Evolutionary conservation across 2,329 filamentous ascomycete genomes (phyloP), one percentile per base, ranked within the genome.

Genomic region (Ophiostoma piceae): DNA sequence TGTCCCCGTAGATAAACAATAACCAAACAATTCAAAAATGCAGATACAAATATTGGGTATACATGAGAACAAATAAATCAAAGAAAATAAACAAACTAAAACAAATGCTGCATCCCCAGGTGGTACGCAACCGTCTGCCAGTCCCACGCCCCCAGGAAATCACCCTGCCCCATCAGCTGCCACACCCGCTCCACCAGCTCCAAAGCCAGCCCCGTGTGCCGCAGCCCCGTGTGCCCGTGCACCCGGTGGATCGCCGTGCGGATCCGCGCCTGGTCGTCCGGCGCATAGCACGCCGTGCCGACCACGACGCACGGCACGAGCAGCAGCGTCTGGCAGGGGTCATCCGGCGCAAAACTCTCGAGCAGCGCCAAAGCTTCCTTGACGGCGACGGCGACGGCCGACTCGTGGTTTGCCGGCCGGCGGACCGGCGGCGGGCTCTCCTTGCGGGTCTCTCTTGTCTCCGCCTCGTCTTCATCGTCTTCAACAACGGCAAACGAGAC

Each of bases 101-200:
- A 67, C 5, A 87, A 79, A 73, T 88, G 88, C 76, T 88, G 84
- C 47, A 88, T 79, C 0, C 80, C 81, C 77, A 87, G 82, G 8
- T 79, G 75, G 68, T 80, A 78, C 0, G 86, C 86, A 37, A 88
- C 81, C 3, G 79, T 79, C 72, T 88, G 86, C 87, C 87, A 89
- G 76, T 90, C 87, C 87, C 87, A 90, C 8, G 85, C 85, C 22
- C 81, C 80, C 35, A 80, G 74, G 83, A 85, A 88, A 67, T 88
- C 84, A 26, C 83, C 85, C 11, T 77, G 76, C 35, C 84, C 84
- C 85, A 89, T 88, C 29, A 85, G 79, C 29, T 79, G 77, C 87
- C 87, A 89, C 2, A 89, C 79, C 73, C 85, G 83, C 73, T 87
- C 84, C 14, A 89, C 80, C 0, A 89, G 77, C 71, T 85, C 79